Evolutionary conservation across 2,329 filamentous ascomycete genomes (phyloP).

Genomic region (Spiromastix sp.): DNA sequence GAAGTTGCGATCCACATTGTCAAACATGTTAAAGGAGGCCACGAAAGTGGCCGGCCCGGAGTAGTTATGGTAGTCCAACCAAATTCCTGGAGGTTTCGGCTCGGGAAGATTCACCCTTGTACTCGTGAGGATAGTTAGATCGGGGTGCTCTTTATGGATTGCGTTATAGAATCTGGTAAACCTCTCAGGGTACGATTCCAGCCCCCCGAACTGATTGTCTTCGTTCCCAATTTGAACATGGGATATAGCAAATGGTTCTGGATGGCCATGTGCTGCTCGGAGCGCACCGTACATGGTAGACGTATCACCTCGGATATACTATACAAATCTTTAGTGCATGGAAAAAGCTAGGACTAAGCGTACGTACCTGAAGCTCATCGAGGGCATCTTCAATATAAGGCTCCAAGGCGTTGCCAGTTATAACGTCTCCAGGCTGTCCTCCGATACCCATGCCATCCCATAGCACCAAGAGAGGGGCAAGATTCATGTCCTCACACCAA

Average conservation of each 20-base stretch:
- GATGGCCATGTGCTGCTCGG: conserved; percentile 49
- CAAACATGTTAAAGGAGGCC: conserved; percentile 42
- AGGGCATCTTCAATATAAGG: conserved; percentile 50
- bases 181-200: conserved; percentile 42
- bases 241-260: conserved; percentile 47
- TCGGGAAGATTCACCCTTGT: conserved; percentile 24
- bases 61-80: conserved; percentile 44
- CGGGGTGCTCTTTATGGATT: conserved; percentile 44
- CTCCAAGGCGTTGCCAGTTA: conserved; percentile 40
- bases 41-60: conserved; percentile 41
- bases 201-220: conserved; percentile 48
- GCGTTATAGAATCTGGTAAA: conserved; percentile 51
- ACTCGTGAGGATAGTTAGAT: conserved; percentile 46
- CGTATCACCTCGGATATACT: conserved; percentile 46
- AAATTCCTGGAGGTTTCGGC: conserved; percentile 25
- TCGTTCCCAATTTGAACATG: conserved; percentile 60
- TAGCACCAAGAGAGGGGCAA: conserved; percentile 47
- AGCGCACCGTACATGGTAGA: conserved; percentile 46
- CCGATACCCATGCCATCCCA: conserved; percentile 48
- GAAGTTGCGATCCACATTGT: conserved; percentile 36
- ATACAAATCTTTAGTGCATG: neutral
- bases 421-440: conserved; percentile 40
- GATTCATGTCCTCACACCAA: conserved; percentile 50
- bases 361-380: conserved; percentile 44
- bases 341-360: neutral